Evolutionary conservation across 768 basidiomycete genomes (phyloP), one percentile per base, ranked within the genome.

Genomic region (Lactarius deliciosus): DNA sequence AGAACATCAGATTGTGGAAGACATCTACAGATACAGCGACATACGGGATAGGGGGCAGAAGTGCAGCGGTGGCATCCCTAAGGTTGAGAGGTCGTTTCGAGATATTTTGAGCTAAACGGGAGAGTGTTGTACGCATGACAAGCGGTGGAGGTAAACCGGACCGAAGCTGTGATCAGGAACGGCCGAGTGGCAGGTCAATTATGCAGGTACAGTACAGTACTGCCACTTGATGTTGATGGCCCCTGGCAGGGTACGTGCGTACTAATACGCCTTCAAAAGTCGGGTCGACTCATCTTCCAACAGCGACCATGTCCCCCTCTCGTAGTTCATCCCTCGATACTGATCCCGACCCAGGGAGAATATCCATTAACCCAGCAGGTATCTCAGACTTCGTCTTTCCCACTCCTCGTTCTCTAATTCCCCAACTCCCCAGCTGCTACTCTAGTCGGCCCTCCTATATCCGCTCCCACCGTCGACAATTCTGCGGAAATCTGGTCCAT

Each of bases 31-130:
- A 28, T n/a, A 53, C 10, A 47, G 22, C 13, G 5, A 0, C 25
- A 61, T 56, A 81, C 81, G 79, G 78, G 41, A 81, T 76, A 10
- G 80, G 81, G 11, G 79, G 81, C 5, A 81, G 72, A 15, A 81
- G 75, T 57, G 77, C 74, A 8, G 73, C 73, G n/a, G 78, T 76
- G 13, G 79, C 76, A 60, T 77, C 72, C 22, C 70, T 66, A 0
- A 77, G 63, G 7, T 74, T 73, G 25, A 76, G 50, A 5, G 78
- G 78, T 11, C 74, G 65, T 20, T 74, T 71, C 2, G 75, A 65
- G 10, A 76, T 73, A 5, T 74, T 74, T 32, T 70, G 71, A 4
- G 78, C 78, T 9, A 67, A 34, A 40, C 65, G 65, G n/a, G 40
- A 5, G 9, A 69, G 34, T 20, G 69, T 64, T 10, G 45, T 16